Percentiles rank a stretch among this genome's conserved stretches.
phyloP scores from a whole-genome alignment of 306 rosid species.

The Heteromeles arbutifolia region DNA sequence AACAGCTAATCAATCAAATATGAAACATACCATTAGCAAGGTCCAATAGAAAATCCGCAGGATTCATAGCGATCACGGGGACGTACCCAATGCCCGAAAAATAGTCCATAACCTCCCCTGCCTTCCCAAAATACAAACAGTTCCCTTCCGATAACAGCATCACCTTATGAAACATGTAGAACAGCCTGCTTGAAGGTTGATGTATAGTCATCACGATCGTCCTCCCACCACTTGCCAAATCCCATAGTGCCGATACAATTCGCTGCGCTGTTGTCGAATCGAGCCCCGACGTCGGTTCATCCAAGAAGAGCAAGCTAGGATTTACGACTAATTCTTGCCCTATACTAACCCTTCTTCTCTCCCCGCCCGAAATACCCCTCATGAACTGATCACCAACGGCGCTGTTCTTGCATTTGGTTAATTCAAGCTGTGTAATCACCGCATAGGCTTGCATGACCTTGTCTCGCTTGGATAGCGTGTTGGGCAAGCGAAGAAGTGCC shows the following conservation, averaged over 20 bases:
- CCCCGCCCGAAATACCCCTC: conserved; percentile 81
- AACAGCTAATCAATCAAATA: background rate
- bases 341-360: conserved; percentile 76
- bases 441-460: conserved; percentile 35
- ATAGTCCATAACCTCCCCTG: conserved; percentile 49
- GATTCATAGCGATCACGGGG: conserved; percentile 64
- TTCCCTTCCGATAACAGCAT: conserved; percentile 55
- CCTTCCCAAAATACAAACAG: conserved; percentile 58
- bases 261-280: conserved; percentile 72
- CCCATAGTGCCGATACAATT: conserved; percentile 56
- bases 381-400: conserved; percentile 30
- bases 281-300: conserved; percentile 78
- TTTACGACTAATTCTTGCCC: conserved; percentile 73
- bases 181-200: conserved; percentile 71
- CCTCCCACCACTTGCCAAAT: conserved; percentile 53
- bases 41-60: conserved; percentile 70
- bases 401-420: conserved; percentile 50
- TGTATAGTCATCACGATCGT: conserved; percentile 74
- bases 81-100: conserved; percentile 49
- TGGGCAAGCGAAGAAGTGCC: conserved; percentile 61
- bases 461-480: conserved; percentile 26
- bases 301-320: conserved; percentile 64
- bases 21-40: conserved; percentile 59
- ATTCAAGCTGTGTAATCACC: conserved; percentile 51
- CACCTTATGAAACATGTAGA: conserved; percentile 67